These are phyloP conservation scores for Tetrahymena thermophila DNA, from an alignment of 73 alveolate species.

Conservation along the genomic window DNA sequence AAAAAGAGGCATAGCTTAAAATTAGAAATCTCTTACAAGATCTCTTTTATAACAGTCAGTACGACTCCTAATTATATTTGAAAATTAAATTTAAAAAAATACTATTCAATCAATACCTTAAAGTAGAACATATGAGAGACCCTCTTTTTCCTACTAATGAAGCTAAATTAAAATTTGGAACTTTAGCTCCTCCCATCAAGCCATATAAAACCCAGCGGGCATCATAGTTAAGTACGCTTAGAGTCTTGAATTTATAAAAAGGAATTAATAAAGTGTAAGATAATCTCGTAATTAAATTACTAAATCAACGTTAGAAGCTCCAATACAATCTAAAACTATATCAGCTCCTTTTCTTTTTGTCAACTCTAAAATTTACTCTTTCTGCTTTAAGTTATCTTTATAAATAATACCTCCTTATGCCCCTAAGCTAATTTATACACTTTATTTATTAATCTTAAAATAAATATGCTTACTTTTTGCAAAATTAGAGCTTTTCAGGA, in stretches of 20 bases:
- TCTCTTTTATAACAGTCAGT: conserved; percentile 44
- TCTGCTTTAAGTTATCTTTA: conserved; percentile 43
- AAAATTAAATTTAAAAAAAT: not conserved
- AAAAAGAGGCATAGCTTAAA: conserved; percentile 26
- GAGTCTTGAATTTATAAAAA: not conserved
- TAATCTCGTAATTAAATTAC: not conserved
- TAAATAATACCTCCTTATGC: conserved; percentile 50
- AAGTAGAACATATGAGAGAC: conserved; percentile 34
- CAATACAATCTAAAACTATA: conserved; percentile 58
- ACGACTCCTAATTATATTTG: not conserved
- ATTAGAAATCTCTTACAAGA: conserved; percentile 19
- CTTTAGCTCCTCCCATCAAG: conserved; percentile 49
- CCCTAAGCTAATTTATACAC: conserved; percentile 18
- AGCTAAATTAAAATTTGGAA: conserved; percentile 30
- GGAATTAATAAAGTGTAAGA: not conserved
- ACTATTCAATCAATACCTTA: conserved; percentile 11
- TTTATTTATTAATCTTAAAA: not conserved
- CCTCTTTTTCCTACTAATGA: conserved; percentile 48
- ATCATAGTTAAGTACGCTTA: conserved; percentile 44
- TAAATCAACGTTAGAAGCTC: conserved; percentile 40
- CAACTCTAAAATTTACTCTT: conserved; percentile 21
- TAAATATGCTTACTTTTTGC: not conserved
- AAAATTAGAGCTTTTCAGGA: conserved; percentile 29
- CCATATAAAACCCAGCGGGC: conserved; percentile 77
- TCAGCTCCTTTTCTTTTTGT: conserved; percentile 58